Base-by-base conservation (phyloP, 805 yeast species). In the Saccharomycopsis oosterbeekiorum region DNA sequence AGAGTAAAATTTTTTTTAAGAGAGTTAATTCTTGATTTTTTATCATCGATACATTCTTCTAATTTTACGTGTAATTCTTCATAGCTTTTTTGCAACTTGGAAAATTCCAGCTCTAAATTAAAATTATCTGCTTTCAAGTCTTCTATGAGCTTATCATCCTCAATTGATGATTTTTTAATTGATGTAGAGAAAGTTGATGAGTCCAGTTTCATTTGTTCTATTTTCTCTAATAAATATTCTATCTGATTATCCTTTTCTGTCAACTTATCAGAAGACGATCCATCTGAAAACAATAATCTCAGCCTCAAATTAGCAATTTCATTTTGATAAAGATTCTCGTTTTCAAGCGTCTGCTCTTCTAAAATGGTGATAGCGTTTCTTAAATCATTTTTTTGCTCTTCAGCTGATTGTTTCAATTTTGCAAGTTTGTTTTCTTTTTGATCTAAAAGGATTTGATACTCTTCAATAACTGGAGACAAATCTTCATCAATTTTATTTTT, bases 331-430 rank as follows among this genome's bases (percentile, higher is more conserved):
- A 80, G 70, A 21, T 69, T 68, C 63, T 81, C 86, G 62, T 80
- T 82, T 62, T 84, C 86, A 57, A 76, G 78, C 42, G 83, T 83
- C 51, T 83, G 82, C 39, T 73, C 69, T 54, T 82, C 81, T 69
- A 85, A 75, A 54, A 81, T 72, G 62, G 81, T 85, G 57, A 85
- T 76, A 17, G 82, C 83, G 57, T 80, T 82, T 55, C 85, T 70
- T 73, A 86, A 75, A 67, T 85, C 88, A 56, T 78, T 80, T 36
- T 86, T 74, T 55, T 85, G 86, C 15, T 70, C 67, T 58, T 83
- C 86, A 54, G 80, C 78, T 34, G 75, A 79, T 19, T 67, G 67
- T 67, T 78, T 80, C 61, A 78, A 83, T 59, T 75, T 77, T n/a
- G 68, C 66, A 59, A 83, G 68, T 64, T 77, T 78, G 24, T 71